Conservation (phyloP, 768 basidiomycete species). For the Sporobolomyces roseus region DNA sequence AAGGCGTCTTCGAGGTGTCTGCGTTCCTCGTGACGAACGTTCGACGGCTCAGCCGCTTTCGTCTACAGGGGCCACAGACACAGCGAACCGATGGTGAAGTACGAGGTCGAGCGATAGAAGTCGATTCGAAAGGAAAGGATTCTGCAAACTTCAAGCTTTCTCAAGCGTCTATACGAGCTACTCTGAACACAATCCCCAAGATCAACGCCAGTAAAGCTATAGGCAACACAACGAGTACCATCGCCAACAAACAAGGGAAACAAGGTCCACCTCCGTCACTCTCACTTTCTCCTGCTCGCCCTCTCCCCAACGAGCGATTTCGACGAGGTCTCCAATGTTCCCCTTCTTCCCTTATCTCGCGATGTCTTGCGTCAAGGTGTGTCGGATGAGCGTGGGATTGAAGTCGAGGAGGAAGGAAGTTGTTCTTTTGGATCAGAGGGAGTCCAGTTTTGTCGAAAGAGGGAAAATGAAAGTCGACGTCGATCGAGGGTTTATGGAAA, state of each 20-base stretch:
- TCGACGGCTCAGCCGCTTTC: no score
- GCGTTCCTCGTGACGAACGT: no score
- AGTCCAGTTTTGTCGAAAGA: conserved; percentile 3
- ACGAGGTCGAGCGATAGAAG: no score
- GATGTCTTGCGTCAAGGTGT: neutral
- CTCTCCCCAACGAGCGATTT: no score
- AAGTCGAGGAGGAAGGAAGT: conserved; percentile 17
- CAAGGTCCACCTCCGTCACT: neutral
- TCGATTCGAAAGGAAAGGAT: no score
- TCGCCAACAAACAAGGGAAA: conserved; percentile 2
- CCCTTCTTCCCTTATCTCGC: neutral
- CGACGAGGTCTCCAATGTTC: neutral
- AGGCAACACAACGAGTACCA: conserved; percentile 6
- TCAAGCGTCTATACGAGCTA: neutral
- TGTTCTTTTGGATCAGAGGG: neutral
- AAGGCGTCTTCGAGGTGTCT: no score
- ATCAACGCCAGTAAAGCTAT: neutral
- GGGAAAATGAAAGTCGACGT: conserved; percentile 23
- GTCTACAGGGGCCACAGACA: no score
- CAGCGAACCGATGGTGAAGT: no score
- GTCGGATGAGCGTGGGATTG: neutral
- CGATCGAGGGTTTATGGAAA: conserved; percentile 4
- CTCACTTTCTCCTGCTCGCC: neutral
- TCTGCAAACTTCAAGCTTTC: neutral
- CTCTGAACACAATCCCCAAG: neutral